Evolutionary conservation across 1,284 basidiomycete genomes (phyloP).

Genomic region (Trichosporon faecale): DNA sequence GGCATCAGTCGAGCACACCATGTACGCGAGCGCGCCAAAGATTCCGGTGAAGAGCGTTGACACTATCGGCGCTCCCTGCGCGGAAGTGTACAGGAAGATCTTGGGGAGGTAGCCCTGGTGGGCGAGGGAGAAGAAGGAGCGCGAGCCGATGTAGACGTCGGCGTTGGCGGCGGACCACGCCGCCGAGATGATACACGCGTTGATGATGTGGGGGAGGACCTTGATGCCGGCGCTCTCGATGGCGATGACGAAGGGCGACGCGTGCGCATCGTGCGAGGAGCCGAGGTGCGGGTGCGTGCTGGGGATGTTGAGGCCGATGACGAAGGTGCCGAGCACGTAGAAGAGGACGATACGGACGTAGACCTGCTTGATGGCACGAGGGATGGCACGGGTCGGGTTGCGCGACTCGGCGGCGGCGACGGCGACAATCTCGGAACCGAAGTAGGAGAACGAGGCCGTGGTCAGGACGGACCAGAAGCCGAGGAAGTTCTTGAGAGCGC

Average conservation of each 20-base stretch:
- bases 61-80: constrained; percentile 50
- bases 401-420: constrained; percentile 51
- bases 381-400: constrained; percentile 70
- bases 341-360: constrained; percentile 70
- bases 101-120: constrained; percentile 53
- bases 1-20: constrained; percentile 60
- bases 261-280: constrained; percentile 60
- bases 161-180: constrained; percentile 60
- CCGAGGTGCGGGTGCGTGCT: constrained; percentile 62
- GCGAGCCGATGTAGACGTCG: constrained; percentile 58
- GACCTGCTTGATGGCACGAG: constrained; percentile 70
- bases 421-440: constrained; percentile 48
- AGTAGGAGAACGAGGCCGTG: constrained; percentile 21
- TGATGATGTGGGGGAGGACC: constrained; percentile 63
- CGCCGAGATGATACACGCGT: constrained; percentile 60
- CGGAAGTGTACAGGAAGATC: constrained; percentile 57
- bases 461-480: constrained; percentile 18
- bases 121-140: constrained; percentile 58
- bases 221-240: constrained; percentile 66
- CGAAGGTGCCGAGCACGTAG: constrained; percentile 58
- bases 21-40: constrained; percentile 62
- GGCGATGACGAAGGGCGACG: constrained; percentile 77
- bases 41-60: constrained; percentile 64
- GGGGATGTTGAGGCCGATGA: constrained; percentile 74
- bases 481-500: constrained; percentile 46